Conservation (phyloP, 2,329 filamentous ascomycete genomes). For the Colletotrichum tabaci region DNA sequence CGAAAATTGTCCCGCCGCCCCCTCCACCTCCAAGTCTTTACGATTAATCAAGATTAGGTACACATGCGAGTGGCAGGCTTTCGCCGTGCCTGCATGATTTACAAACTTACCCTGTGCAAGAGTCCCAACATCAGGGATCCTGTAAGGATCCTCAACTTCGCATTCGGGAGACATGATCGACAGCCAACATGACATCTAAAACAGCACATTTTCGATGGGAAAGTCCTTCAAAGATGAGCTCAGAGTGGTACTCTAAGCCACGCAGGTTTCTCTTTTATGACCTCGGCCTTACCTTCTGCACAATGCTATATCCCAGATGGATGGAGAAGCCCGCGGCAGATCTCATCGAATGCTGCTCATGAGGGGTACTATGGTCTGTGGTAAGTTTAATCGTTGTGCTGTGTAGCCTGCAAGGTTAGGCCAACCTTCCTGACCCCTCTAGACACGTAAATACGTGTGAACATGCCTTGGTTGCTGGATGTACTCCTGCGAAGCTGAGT, state of each 20-base stretch:
- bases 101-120: not conserved
- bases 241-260: not conserved
- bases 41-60: not conserved
- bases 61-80: constrained; percentile 15
- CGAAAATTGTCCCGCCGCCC: not conserved
- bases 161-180: constrained; percentile 6
- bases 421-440: no score
- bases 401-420: no score
- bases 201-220: constrained; percentile 2
- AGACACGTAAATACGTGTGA: no score
- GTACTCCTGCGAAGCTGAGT: no score
- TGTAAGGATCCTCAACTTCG: not conserved
- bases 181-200: constrained; percentile 22
- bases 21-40: not conserved
- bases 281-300: not conserved
- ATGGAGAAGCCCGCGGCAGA: constrained; percentile 3
- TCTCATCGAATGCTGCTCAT: not conserved
- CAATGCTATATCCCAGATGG: not conserved
- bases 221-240: not conserved
- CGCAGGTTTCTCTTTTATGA: not conserved
- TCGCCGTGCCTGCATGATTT: not conserved
- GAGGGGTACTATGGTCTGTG: no score
- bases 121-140: constrained; percentile 3
- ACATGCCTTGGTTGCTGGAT: no score
- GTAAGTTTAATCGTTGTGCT: no score